Conservation (phyloP, 2,329 filamentous ascomycete species). For the Exophiala phaeomuriformis region DNA sequence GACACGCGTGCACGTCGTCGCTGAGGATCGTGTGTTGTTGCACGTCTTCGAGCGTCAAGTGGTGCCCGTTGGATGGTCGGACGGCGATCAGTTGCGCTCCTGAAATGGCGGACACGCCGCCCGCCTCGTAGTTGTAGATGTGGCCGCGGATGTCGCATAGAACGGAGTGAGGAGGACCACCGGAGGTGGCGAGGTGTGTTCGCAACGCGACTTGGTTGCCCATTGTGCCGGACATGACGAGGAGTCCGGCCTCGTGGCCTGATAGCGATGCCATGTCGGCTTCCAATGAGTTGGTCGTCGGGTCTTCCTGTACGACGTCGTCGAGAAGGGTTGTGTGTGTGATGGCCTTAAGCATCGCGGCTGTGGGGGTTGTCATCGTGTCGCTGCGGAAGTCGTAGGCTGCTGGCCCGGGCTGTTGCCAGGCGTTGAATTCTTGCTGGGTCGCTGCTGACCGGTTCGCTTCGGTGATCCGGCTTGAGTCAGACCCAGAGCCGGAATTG, state of each 20-base stretch:
- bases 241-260: slow-evolving; percentile 66
- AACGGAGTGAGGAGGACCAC: slow-evolving; percentile 69
- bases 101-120: slow-evolving; percentile 61
- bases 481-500: too few species aligned
- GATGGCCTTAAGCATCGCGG: slow-evolving; percentile 75
- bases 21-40: slow-evolving; percentile 56
- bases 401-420: slow-evolving; percentile 25
- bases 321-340: slow-evolving; percentile 67
- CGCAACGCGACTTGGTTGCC: slow-evolving; percentile 82
- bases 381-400: slow-evolving; percentile 40
- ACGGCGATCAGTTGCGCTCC: slow-evolving; percentile 64
- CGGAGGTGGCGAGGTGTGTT: slow-evolving; percentile 53
- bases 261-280: slow-evolving; percentile 64
- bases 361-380: slow-evolving; percentile 66
- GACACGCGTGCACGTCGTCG: slow-evolving; percentile 68
- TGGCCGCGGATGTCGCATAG: slow-evolving; percentile 74
- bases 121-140: slow-evolving; percentile 60
- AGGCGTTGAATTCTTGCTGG: slow-evolving; percentile 13
- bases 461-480: not conserved
- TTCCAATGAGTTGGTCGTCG: slow-evolving; percentile 70
- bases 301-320: slow-evolving; percentile 76
- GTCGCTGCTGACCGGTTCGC: slow-evolving; percentile 5
- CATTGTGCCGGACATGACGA: slow-evolving; percentile 89
- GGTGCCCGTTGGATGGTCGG: slow-evolving; percentile 60
- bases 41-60: slow-evolving; percentile 72